phyloP scores from a whole-genome alignment of 2,329 filamentous ascomycete genomes.

The Chalaropsis ovoidea region DNA sequence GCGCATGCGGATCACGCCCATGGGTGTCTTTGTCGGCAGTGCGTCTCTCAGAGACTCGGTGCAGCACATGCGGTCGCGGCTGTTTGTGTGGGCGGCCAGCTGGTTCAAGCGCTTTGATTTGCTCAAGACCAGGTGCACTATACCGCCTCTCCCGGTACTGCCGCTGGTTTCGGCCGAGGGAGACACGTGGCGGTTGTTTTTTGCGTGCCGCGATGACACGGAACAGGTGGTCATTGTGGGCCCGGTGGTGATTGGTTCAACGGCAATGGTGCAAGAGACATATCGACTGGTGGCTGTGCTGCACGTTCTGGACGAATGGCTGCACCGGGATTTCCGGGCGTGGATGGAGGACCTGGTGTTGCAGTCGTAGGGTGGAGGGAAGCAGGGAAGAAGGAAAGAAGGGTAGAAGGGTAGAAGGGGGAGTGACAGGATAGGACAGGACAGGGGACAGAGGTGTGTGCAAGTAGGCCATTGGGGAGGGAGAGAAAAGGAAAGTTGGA shows the following conservation, averaged over 20 bases:
- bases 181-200: slow-evolving; percentile 22
- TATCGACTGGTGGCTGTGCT: slow-evolving; percentile 20
- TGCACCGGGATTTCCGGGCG: slow-evolving; percentile 13
- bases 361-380: neutral
- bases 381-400: neutral
- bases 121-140: slow-evolving; percentile 1
- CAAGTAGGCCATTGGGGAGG: neutral
- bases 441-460: neutral
- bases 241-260: slow-evolving; percentile 23
- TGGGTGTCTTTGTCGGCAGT: slow-evolving; percentile 22
- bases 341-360: slow-evolving; percentile 18
- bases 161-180: slow-evolving; percentile 21
- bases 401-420: neutral
- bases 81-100: slow-evolving; percentile 24
- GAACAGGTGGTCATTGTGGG: slow-evolving; percentile 16
- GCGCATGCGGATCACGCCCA: slow-evolving; percentile 13
- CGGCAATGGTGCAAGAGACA: slow-evolving; percentile 20
- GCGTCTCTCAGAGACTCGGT: slow-evolving; percentile 14
- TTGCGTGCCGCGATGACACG: slow-evolving; percentile 21
- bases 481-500: neutral
- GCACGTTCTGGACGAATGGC: slow-evolving; percentile 16
- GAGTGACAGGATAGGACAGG: neutral
- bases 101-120: slow-evolving; percentile 23
- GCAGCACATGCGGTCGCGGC: slow-evolving; percentile 12
- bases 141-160: slow-evolving; percentile 18